phyloP scores from a whole-genome alignment of 2,329 filamentous ascomycete genomes.

The Calonectria multiphialidica region DNA sequence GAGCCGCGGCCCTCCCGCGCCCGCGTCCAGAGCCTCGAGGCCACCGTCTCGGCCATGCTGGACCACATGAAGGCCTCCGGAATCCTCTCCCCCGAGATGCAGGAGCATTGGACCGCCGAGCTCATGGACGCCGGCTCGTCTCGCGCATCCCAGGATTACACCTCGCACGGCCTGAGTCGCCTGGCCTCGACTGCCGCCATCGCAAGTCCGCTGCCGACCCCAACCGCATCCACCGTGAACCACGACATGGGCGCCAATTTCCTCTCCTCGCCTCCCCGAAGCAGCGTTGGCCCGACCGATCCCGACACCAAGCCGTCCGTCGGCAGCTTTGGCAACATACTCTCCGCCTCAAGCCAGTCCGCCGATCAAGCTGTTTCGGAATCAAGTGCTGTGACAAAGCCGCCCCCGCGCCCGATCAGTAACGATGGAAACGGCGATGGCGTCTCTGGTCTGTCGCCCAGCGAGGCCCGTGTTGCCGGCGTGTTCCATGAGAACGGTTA shows the following conservation, averaged over 20 bases:
- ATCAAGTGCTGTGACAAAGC: constrained; percentile 29
- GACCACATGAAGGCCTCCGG: constrained; percentile 50
- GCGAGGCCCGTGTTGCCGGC: constrained; percentile 50
- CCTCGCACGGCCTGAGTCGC: constrained; percentile 42
- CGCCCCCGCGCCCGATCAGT: constrained; percentile 38
- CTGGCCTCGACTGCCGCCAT: constrained; percentile 46
- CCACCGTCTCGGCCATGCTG: constrained; percentile 44
- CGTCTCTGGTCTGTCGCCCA: constrained; percentile 44
- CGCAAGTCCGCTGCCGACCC: constrained; percentile 43
- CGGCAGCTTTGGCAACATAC: constrained; percentile 39
- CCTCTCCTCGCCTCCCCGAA: constrained; percentile 43
- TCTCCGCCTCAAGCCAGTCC: constrained; percentile 33
- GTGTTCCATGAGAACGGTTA: constrained; percentile 50
- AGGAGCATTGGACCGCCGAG: constrained; percentile 42
- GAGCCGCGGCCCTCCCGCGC: constrained; percentile 47
- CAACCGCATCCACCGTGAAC: constrained; percentile 38
- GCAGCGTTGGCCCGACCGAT: constrained; percentile 43
- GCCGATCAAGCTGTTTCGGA: constrained; percentile 27
- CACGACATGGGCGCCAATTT: constrained; percentile 45
- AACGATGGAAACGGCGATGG: constrained; percentile 46
- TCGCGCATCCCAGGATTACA: constrained; percentile 39
- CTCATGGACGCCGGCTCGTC: constrained; percentile 41
- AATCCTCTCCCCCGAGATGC: constrained; percentile 42
- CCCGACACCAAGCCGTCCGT: constrained; percentile 40
- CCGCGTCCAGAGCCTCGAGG: constrained; percentile 47